A percentile compares a stretch with the other conserved stretches of the same genome.
Evolutionary conservation across 2,329 filamentous ascomycete genomes (phyloP).

Genomic region (Macroventuria anomochaeta): DNA sequence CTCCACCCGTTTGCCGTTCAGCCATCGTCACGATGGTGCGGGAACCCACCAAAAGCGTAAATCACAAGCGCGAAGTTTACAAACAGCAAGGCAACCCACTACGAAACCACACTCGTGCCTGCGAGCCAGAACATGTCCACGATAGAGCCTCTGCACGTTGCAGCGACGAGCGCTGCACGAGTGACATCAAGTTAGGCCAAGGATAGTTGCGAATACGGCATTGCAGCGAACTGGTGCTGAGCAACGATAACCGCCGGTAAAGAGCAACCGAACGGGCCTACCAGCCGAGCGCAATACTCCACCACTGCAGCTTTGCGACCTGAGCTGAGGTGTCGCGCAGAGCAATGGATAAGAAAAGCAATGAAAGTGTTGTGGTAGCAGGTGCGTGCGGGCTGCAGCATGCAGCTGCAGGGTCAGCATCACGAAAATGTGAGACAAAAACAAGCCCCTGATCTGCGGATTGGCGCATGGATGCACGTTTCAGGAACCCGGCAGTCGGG

Average conservation of each 20-base stretch:
- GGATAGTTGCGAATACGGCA: too few species aligned
- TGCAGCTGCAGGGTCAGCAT: slow-evolving; percentile 12
- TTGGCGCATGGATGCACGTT: slow-evolving; percentile 8
- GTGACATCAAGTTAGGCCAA: too few species aligned
- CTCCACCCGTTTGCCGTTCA: slow-evolving; percentile 7
- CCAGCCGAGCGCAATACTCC: neutral
- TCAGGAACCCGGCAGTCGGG: slow-evolving; percentile 7
- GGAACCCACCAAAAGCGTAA: slow-evolving; percentile 7
- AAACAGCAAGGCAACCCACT: neutral
- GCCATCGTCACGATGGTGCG: slow-evolving; percentile 6
- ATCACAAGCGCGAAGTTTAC: slow-evolving; percentile 8
- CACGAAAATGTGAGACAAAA: slow-evolving; percentile 4
- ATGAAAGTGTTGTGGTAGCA: neutral
- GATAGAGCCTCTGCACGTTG: neutral
- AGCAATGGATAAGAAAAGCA: neutral
- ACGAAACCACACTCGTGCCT: neutral
- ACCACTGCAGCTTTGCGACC: neutral
- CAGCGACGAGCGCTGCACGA: neutral
- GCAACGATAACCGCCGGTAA: neutral
- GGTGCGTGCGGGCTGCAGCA: neutral
- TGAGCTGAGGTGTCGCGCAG: neutral
- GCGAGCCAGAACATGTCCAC: neutral
- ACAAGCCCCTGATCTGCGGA: slow-evolving; percentile 14
- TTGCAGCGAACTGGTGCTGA: neutral
- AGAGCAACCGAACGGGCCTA: neutral